Base-by-base conservation (phyloP, 1,284 basidiomycete genomes). In the Fistulinella cinereoalba region DNA sequence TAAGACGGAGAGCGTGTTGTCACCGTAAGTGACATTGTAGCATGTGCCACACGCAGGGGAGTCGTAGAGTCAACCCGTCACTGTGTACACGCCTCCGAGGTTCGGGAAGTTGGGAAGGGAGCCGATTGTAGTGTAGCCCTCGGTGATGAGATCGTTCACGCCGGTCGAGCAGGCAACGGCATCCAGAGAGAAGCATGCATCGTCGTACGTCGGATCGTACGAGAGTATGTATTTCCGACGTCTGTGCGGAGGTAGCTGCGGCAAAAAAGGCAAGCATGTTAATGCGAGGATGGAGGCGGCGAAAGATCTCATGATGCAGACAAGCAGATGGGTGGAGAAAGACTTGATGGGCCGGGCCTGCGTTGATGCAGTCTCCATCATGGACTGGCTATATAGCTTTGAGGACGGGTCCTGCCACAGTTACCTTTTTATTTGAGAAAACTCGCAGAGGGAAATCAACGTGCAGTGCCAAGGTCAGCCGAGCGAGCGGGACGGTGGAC, bases 81-180 rank as follows among this genome's bases (percentile, higher is more conserved):
- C 36, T 81, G 23, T 53, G 56, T 10, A 66, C 2, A 69, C 69
- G 16, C 70, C 76, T 12, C 75, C 76, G 50, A 79, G 73, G 57
- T 67, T 50, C 6, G 76, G 74, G 68, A 75, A 76, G 3, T 55
- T 57, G 8, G 71, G 72, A 18, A 76, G 62, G 12, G 61, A 58
- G 24, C 62, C 68, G 46, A 79, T 74, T 18, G 71, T 76, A 6
- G 57, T 64, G 64, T 52, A 69, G 7, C 36, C 36, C 48, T 63
- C 66, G 15, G 69, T 71, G 34, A 71, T 46, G 31, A 81, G 69
- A 10, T 79, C 79, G 55, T 79, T 71, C 2, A 46, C 27, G 12
- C 77, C 78, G 46, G 77, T 65, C 11, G 78, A 80, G 62, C 79
- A 80, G 18, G 74, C 69, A 43, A 77, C 74, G 13, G 55, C 58